Conservation (phyloP, 768 basidiomycete genomes). For the Russula griseocarnosa region DNA sequence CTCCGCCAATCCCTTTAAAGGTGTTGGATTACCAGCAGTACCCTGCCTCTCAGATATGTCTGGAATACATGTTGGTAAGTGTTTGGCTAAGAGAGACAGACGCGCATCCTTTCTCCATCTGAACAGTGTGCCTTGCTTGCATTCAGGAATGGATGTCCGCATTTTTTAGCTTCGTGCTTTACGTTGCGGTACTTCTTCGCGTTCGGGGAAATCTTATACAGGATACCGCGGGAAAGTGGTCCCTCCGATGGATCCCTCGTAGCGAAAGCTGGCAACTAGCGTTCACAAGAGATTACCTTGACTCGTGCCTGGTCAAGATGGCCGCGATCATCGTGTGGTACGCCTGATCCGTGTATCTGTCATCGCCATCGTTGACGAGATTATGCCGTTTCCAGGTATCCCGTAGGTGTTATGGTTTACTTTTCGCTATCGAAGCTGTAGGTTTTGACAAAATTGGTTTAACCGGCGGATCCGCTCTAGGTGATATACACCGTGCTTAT, state of each 20-base stretch:
- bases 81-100: neutral
- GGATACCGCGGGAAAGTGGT: constrained; percentile 32
- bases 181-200: constrained; percentile 36
- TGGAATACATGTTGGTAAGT: constrained; percentile 47
- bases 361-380: neutral
- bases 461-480: constrained; percentile 10
- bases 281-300: constrained; percentile 35
- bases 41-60: constrained; percentile 37
- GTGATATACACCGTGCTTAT: constrained; percentile 36
- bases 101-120: neutral
- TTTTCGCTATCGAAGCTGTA: too few relatives aligned
- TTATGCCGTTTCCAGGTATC: constrained; percentile 24
- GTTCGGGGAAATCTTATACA: constrained; percentile 38
- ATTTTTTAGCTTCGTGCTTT: constrained; percentile 35
- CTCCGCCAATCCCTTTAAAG: constrained; percentile 24
- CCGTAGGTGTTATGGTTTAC: constrained; percentile 25
- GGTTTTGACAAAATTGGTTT: neutral
- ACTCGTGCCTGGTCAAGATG: constrained; percentile 35
- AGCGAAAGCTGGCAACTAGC: constrained; percentile 36
- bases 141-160: constrained; percentile 39
- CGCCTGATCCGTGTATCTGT: neutral
- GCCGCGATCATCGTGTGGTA: constrained; percentile 38
- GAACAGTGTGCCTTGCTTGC: neutral
- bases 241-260: constrained; percentile 34
- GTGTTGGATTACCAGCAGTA: constrained; percentile 48